Conservation (phyloP, 345 rosid species). For the Euphorbia lathyris region DNA sequence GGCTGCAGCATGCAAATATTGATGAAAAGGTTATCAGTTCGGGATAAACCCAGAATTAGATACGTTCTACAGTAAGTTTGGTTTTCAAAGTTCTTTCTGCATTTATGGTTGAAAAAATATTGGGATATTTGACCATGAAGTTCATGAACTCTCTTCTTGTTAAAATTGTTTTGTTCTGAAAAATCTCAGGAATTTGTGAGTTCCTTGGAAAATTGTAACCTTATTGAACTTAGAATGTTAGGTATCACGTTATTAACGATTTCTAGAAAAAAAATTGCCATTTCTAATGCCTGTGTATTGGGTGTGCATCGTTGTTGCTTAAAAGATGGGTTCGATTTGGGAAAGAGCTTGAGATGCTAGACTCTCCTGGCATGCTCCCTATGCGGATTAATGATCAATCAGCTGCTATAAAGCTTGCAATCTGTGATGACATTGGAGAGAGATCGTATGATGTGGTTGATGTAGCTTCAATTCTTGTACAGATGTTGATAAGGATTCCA, state of each 20-base stretch:
- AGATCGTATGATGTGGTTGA: conserved; percentile 78
- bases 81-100: not conserved
- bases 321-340: conserved; percentile 83
- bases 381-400: conserved; percentile 90
- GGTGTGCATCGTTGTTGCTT: conserved; percentile 7
- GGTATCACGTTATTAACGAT: not conserved
- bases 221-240: not conserved
- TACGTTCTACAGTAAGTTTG: not conserved
- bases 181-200: not conserved
- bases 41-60: not conserved
- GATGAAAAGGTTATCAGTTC: not conserved
- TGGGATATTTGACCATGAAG: not conserved
- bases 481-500: conserved; percentile 70
- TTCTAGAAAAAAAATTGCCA: not conserved
- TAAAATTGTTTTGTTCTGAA: not conserved
- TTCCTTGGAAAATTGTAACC: not conserved
- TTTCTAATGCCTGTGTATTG: not conserved
- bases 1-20: not conserved
- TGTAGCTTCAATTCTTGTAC: conserved; percentile 86
- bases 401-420: conserved; percentile 92
- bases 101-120: not conserved
- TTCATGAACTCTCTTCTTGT: not conserved
- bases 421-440: conserved; percentile 97
- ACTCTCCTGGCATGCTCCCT: conserved; percentile 90
- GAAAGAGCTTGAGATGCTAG: conserved; percentile 80